Evolutionary conservation across 2,329 filamentous ascomycete genomes (phyloP), one percentile per base, ranked within the genome.

Genomic region (Drechslerella coelobrocha): DNA sequence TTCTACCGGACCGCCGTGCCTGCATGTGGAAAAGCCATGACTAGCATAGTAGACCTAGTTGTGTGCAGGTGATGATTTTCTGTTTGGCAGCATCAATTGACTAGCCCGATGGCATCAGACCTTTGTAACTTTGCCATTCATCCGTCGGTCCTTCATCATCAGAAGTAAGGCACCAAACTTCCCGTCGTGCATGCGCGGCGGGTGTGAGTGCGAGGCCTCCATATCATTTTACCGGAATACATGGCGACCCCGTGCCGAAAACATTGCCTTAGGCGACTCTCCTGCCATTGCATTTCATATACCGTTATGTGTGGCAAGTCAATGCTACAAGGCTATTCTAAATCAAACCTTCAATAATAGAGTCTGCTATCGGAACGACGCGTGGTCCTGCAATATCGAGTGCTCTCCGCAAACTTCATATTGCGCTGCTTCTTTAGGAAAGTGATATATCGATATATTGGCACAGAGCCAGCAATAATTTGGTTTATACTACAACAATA

Each of bases 1-100:
- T 26, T 50, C 19, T 50, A 43, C 59, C 66, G 66, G 66, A 71
- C 62, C 66, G 31, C 53, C 66, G 66, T 71, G 59, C 66, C 66
- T 71, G 59, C 66, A 63, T 60, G 66, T 59, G 23, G 24, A 39
- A 52, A 63, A 51, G 52, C 48, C 59, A 71, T 63, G 53, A 47
- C 56, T 31, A 31, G 29, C 29, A 6, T 6, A 31, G 12, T 31
- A n/a, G n/a, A n/a, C 29, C 41, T 21, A 4, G 5, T 5, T 6
- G 41, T 17, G 21, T 45, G 41, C 41, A 45, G 41, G 41, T 9
- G 19, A 8, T 45, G 9, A 45, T 17, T n/a, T 19, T 17, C 2
- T 31, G 6, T 17, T 45, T 4, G 5, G 53, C 26, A 51, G 17
- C 41, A 27, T 54, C 27, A 24, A 17, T 53, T 9, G n/a, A 37